Evolutionary conservation across 2,329 filamentous ascomycete species (phyloP).

Genomic region (Phialophora expanda): DNA sequence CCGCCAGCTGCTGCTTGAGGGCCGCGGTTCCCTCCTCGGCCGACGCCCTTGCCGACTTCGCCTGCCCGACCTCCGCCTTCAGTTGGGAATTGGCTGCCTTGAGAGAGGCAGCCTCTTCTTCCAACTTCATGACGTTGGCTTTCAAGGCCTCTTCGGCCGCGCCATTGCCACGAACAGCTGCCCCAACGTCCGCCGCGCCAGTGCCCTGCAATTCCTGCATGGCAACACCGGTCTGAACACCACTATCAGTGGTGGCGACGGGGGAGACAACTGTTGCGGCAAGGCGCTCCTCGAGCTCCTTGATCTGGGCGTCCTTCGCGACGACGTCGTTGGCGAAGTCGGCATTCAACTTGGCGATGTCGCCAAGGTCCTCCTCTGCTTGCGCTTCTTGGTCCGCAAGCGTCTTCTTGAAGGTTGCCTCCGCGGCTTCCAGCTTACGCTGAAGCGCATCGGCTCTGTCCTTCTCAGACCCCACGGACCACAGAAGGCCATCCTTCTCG

Average conservation of each 20-base stretch:
- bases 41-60: background rate
- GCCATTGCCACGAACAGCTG: background rate
- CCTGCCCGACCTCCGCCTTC: background rate
- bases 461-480: background rate
- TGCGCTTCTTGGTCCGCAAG: background rate
- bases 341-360: background rate
- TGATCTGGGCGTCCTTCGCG: slow-evolving; percentile 3
- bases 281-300: background rate
- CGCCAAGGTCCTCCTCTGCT: background rate
- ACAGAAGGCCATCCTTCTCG: background rate
- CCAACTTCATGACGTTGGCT: background rate
- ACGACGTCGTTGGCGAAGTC: background rate
- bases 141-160: background rate
- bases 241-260: background rate
- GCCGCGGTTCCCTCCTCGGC: no score
- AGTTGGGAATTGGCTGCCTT: background rate
- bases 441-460: background rate
- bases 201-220: no score
- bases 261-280: background rate
- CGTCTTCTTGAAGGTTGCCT: background rate
- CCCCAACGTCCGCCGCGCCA: background rate
- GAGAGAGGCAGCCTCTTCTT: background rate
- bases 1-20: slow-evolving; percentile 3
- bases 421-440: background rate
- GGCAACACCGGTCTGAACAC: no score